Evolutionary conservation across 192 early-diverging fungal genomes (phyloP), one percentile per base, ranked within the genome.

Genomic region (Coemansia sp.): DNA sequence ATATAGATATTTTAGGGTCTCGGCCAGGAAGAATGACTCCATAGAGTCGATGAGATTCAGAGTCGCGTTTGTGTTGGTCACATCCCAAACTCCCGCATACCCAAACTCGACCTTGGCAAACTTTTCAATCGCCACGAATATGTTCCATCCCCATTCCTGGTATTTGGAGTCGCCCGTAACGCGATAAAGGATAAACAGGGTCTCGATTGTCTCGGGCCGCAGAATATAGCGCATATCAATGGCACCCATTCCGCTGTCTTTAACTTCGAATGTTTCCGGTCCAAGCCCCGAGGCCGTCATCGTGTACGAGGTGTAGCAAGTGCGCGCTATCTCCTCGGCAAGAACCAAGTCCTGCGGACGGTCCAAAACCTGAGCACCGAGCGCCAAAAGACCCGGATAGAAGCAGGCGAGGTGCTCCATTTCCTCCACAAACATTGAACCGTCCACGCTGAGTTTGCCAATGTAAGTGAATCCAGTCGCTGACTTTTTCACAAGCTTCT

Each of bases 331-430:
- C 50, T 91, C 89, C 55, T 92, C 85, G 8, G 91, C 94, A 2
- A 95, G 55, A 4, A 65, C 65, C 53, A 98, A 78, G 42, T 92
- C 90, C 24, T 85, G 76, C 19, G 81, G 77, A 24, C 69, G 67
- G 10, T 80, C 72, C 17, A 80, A 53, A 34, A 86, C 72, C 1
- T 76, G 54, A 2, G 81, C 91, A 11, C 86, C 85, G 10, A 95
- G 73, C 0, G 93, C 92, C 59, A 96, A 73, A 6, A 87, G 87
- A 0, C 91, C 93, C 10, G 91, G 91, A 17, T 93, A 80, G 75
- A 95, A 98, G 75, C 95, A 96, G 1, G 95, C 92, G 15, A 98
- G 78, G 60, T 98, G 95, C 72, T 96, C 92, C 93, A 96, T 95
- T 64, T 91, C 93, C 18, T 78, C 66, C 8, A 60, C 59, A 8